phyloP scores from a whole-genome alignment of 139 green algal species.

The Pleodorina starrii region DNA sequence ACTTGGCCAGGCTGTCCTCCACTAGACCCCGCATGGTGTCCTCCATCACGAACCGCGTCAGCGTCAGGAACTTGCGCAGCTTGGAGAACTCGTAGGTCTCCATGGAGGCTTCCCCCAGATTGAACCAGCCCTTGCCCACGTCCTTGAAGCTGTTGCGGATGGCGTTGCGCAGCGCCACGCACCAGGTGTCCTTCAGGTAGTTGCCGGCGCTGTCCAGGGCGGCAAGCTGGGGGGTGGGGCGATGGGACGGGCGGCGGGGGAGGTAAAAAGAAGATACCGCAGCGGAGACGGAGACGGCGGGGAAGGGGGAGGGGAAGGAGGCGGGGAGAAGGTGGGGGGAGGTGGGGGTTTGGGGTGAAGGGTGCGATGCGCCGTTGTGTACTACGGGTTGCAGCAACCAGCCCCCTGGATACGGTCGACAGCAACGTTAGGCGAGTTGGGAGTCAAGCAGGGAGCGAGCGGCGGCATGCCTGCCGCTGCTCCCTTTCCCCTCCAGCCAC shows the following conservation, averaged over 20 bases:
- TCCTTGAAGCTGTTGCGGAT: slow-evolving; percentile 74
- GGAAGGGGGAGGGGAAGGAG: too few species aligned
- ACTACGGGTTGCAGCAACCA: too few species aligned
- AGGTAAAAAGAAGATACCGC: too few species aligned
- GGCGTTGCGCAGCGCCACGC: slow-evolving; percentile 71
- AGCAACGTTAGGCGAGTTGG: too few species aligned
- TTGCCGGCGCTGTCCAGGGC: slow-evolving; percentile 64
- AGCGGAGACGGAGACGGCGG: neutral
- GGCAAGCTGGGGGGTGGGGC: slow-evolving; percentile 46
- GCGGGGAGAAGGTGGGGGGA: too few species aligned
- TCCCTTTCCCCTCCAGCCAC: too few species aligned
- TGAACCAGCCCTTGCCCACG: slow-evolving; percentile 92
- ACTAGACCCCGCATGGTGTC: slow-evolving; percentile 83
- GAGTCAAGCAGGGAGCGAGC: too few species aligned
- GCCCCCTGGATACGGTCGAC: too few species aligned
- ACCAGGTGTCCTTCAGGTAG: slow-evolving; percentile 84
- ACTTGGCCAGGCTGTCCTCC: slow-evolving; percentile 70
- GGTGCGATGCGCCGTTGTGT: too few species aligned
- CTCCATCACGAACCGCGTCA: slow-evolving; percentile 81
- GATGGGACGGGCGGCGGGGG: neutral
- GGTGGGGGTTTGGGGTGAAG: too few species aligned
- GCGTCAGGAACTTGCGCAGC: slow-evolving; percentile 74
- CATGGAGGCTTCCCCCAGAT: slow-evolving; percentile 81
- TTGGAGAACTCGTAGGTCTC: slow-evolving; percentile 86
- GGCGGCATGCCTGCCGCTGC: too few species aligned